Conservation (phyloP, 805 yeast genomes). For the Candida saitoana region DNA sequence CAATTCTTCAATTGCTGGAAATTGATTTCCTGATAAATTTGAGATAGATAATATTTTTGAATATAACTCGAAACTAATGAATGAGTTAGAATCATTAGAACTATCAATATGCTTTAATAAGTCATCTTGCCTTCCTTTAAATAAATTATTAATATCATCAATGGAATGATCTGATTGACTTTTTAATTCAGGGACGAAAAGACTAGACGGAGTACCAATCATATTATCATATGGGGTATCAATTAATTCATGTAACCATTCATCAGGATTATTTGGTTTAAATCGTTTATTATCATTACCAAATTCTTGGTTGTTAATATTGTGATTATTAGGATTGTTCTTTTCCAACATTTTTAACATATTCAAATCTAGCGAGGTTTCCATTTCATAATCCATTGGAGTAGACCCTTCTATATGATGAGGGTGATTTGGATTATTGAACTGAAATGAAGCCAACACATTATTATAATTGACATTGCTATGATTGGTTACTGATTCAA, state of each 20-base stretch:
- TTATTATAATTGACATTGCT: constrained; percentile 5
- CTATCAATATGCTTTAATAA: constrained; percentile 38
- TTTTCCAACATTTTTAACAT: constrained; percentile 9
- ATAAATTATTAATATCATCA: constrained; percentile 55
- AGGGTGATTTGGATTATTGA: constrained; percentile 34
- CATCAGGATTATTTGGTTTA: constrained; percentile 27
- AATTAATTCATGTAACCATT: constrained; percentile 70
- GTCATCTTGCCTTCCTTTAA: constrained; percentile 64
- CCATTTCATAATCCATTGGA: constrained; percentile 29
- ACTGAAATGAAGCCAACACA: constrained; percentile 21
- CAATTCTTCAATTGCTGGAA: constrained; percentile 73
- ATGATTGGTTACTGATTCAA: constrained; percentile 9
- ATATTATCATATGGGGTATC: constrained; percentile 53
- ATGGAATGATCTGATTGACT: constrained; percentile 9
- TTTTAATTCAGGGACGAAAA: constrained; percentile 3
- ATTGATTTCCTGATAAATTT: constrained; percentile 52
- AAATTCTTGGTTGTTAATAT: neutral
- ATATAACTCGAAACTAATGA: constrained; percentile 49
- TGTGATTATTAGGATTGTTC: neutral
- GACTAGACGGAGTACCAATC: constrained; percentile 1
- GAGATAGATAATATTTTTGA: constrained; percentile 49
- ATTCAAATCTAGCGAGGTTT: constrained; percentile 18
- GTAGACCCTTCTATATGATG: constrained; percentile 39
- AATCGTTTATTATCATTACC: constrained; percentile 3
- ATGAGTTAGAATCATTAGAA: constrained; percentile 3